Base-by-base conservation (phyloP, 768 basidiomycete species). In the Pleurotus djamor region DNA sequence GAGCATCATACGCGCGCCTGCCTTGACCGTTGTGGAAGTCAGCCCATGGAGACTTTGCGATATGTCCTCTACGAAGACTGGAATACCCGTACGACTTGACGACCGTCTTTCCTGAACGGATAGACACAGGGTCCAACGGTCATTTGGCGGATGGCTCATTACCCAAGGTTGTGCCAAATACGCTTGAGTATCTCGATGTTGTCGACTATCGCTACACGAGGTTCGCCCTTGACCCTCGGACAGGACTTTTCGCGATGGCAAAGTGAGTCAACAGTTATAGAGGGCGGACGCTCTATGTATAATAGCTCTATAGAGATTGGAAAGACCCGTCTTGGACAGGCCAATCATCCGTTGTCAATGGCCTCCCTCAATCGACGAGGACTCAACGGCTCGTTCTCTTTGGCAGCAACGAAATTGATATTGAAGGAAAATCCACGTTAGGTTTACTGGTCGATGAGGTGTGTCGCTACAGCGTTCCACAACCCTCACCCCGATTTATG, bases 151-250 rank as follows among this genome's bases (percentile, higher is more conserved):
- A 56, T 44, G 54, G 41, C 17, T 56, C 41, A 44, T 28, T 28
- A 32, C 36, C 41, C 10, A 56, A 56, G 38, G 28, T 41, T 56
- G 9, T 32, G 10, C 12, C 28, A 16, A 28, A 32, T n/a, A 41
- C 37, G 14, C 70, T 92, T 12, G 73, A 77, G 14, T 71, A 74
- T 57, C 77, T 98, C 41, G 78, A 85, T 47, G 71, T 92, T 48
- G 82, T 96, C 48, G 94, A 98, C 69, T 97, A 97, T 71, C 89
- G 97, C 21, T 96, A 98, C 67, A 91, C 91, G 16, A 84, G 92
- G 12, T 97, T 95, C 73, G 89, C 90, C 1, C 73, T 98, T 32
- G 94, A 99, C 68, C 88, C 90, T 6, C 82, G 84, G 49, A 89
- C 83, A 3, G 95, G 96, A 2, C 71, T 92, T 49, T 98, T 97